These are phyloP conservation scores for maize (Zea mays) DNA, from an alignment of 176 grass and related monocot genomes.

Conservation along the genomic window DNA sequence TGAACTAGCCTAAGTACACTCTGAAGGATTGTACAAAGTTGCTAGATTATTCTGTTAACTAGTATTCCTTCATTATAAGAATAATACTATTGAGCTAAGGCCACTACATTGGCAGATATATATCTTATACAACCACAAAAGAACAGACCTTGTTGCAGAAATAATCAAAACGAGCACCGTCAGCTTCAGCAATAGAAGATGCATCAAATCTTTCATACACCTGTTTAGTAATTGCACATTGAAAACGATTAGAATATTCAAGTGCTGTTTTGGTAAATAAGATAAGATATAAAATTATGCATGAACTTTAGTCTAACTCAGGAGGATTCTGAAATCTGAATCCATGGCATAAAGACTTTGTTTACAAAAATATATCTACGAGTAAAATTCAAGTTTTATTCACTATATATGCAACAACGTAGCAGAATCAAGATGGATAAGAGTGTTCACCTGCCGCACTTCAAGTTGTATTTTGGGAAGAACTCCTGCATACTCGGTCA, in stretches of 20 bases:
- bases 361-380: conserved; percentile 10
- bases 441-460: conserved; percentile 58
- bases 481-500: conserved; percentile 66
- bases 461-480: conserved; percentile 82
- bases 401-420: background rate
- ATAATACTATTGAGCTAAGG: background rate
- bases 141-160: conserved; percentile 80
- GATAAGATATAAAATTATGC: background rate
- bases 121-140: conserved; percentile 28
- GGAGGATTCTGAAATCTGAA: background rate
- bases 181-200: conserved; percentile 64
- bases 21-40: background rate
- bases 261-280: conserved; percentile 9
- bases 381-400: conserved; percentile 1
- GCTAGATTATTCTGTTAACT: conserved; percentile 11
- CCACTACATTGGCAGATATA: conserved; percentile 12
- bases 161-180: conserved; percentile 76
- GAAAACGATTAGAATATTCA: conserved; percentile 9
- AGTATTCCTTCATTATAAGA: conserved; percentile 18
- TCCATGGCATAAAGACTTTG: background rate
- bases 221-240: conserved; percentile 48
- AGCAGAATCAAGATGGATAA: conserved; percentile 8
- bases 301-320: background rate
- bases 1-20: background rate
- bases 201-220: conserved; percentile 81